Evolutionary conservation across 352 stramenopile species (phyloP), one percentile per base, ranked within the genome.

Genomic region (Hyaloperonospora brassicae): DNA sequence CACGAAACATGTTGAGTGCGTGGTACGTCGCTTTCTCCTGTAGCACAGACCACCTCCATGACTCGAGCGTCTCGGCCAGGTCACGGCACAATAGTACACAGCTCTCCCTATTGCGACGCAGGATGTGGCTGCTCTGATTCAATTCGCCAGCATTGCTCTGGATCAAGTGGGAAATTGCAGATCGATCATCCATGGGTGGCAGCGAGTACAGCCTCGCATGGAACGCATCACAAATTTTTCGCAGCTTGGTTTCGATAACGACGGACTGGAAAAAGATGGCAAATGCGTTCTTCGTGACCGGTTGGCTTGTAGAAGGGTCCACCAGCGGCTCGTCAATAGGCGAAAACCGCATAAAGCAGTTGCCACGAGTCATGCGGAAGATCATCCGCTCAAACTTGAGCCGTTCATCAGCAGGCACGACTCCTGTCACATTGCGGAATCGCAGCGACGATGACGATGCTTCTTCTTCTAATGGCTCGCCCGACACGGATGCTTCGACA

Each of bases 191-290:
- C 80, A 98, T 97, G 40, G 96, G 68, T 38, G 95, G 94, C 50
- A 98, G 70, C 39, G 87, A 89, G 83, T 99, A 99, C 42, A 97
- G 64, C 9, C 97, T 91, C 27, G 96, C 97, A 49, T 92, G 78
- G 74, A 99, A 99, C 9, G 96, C 96, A 60, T 98, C 96, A 61
- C 95, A 98, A 62, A 99, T 99, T 74, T 98, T 98, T 62, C 97
- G 97, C 24, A 99, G 79, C 76, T 99, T 99, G 47, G 58, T 85
- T 71, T 98, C 93, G 59, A 99, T 98, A 55, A 95, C 89, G 5
- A 79, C 73, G n/a, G 95, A 98, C 75, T 98, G 95, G 84, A 96
- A 98, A 62, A 98, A 98, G 55, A 98, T 95, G 43, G 98, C 96
- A 52, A 93, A 93, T 30, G 80, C 80, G 59, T 93, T 78, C 62